Conservation (phyloP, 2,329 filamentous ascomycete genomes). For the Xylariaceae sp. region DNA sequence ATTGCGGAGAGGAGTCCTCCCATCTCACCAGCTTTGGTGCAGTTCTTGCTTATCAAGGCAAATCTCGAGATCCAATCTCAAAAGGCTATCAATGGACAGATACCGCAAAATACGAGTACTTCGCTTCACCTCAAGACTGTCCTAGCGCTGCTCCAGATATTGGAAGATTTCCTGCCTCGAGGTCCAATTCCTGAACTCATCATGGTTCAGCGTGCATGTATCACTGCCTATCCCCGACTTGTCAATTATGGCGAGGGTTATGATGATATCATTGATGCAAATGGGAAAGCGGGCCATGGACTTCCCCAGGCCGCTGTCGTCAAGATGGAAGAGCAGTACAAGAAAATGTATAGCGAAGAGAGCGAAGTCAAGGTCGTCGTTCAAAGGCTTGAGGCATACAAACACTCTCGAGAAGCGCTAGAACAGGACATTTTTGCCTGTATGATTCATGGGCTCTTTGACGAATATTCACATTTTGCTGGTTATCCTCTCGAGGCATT, state of each 20-base stretch:
- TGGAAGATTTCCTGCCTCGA: slow-evolving; percentile 73
- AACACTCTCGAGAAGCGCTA: slow-evolving; percentile 80
- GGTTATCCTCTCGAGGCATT: slow-evolving; percentile 96
- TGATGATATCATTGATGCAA: slow-evolving; percentile 88
- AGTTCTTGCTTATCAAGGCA: slow-evolving; percentile 85
- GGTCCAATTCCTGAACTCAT: slow-evolving; percentile 72
- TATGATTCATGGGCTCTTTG: slow-evolving; percentile 97
- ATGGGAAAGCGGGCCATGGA: slow-evolving; percentile 80
- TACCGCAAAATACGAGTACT: slow-evolving; percentile 66
- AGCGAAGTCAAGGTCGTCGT: slow-evolving; percentile 87
- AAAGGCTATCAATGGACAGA: slow-evolving; percentile 68
- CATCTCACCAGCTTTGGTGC: slow-evolving; percentile 74
- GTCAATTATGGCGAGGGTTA: slow-evolving; percentile 97
- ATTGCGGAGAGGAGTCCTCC: slow-evolving; percentile 71
- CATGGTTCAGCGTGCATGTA: slow-evolving; percentile 82
- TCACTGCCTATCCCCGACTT: slow-evolving; percentile 89
- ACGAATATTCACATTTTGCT: slow-evolving; percentile 94
- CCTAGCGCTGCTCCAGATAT: slow-evolving; percentile 76
- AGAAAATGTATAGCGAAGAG: slow-evolving; percentile 95
- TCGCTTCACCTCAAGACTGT: slow-evolving; percentile 87
- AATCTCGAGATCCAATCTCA: slow-evolving; percentile 79
- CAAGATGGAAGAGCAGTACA: slow-evolving; percentile 97
- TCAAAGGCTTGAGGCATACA: slow-evolving; percentile 83
- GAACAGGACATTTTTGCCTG: slow-evolving; percentile 97
- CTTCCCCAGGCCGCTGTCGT: slow-evolving; percentile 80